Percentiles rank a stretch among this genome's conserved stretches.
These are phyloP conservation scores for Penstemon eatonii DNA, from an alignment of 257 asterid species.

Conservation along the genomic window DNA sequence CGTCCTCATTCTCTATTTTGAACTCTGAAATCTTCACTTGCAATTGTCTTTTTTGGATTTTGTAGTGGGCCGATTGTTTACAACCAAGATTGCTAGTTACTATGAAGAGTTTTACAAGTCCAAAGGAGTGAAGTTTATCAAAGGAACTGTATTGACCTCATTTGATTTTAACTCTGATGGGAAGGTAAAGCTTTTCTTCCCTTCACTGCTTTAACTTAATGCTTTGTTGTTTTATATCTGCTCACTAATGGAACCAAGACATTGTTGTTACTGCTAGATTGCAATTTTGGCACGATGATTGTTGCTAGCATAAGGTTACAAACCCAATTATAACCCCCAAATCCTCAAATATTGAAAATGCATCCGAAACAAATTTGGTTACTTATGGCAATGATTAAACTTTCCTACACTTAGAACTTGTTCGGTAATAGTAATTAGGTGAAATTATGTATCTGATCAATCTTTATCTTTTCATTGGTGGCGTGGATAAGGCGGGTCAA, in stretches of 20 bases:
- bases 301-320: not conserved
- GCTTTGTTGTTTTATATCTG: not conserved
- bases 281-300: not conserved
- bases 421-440: too few species aligned
- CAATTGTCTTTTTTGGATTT: conserved; percentile 25
- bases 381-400: not conserved
- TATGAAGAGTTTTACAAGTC: conserved; percentile 91
- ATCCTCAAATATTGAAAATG: too few species aligned
- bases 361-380: too few species aligned
- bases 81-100: conserved; percentile 76
- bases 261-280: not conserved
- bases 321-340: not conserved
- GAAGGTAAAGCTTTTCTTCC: conserved; percentile 51
- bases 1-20: not conserved
- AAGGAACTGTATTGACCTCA: conserved; percentile 89
- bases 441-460: too few species aligned
- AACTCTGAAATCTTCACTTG: not conserved
- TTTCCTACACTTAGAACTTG: not conserved
- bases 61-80: conserved; percentile 94
- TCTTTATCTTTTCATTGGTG: too few species aligned
- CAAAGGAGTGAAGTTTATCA: conserved; percentile 85
- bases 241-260: conserved; percentile 4
- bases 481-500: too few species aligned
- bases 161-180: conserved; percentile 76
- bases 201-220: not conserved